phyloP scores from a whole-genome alignment of 352 stramenopile species.

The Pythium aquatile region DNA sequence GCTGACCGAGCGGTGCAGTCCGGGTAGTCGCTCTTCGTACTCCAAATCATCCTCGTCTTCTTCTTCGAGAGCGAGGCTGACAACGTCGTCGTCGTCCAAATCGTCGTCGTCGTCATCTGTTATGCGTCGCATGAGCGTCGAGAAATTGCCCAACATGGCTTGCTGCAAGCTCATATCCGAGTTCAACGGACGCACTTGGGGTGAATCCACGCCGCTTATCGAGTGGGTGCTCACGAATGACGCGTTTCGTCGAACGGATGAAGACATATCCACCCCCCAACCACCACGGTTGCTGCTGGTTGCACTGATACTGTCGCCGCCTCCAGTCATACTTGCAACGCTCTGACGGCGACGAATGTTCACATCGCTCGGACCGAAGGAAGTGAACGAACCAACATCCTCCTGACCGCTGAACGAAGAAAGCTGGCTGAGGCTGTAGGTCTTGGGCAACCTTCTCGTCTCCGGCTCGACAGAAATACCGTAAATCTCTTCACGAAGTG shows the following conservation, averaged over 20 bases:
- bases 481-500: slow-evolving; percentile 66
- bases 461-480: slow-evolving; percentile 44
- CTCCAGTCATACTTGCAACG: slow-evolving; percentile 7
- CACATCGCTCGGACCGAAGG: slow-evolving; percentile 24
- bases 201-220: neutral
- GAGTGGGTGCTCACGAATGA: slow-evolving; percentile 23
- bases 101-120: slow-evolving; percentile 45
- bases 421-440: slow-evolving; percentile 25
- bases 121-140: slow-evolving; percentile 53
- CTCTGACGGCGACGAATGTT: slow-evolving; percentile 20
- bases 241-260: slow-evolving; percentile 5
- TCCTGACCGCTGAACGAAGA: slow-evolving; percentile 19
- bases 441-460: slow-evolving; percentile 21
- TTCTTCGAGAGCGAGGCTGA: slow-evolving; percentile 18
- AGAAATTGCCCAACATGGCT: slow-evolving; percentile 77
- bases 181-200: slow-evolving; percentile 39
- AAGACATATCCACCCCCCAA: slow-evolving; percentile 13
- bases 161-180: slow-evolving; percentile 71
- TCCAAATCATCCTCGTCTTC: slow-evolving; percentile 29
- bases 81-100: slow-evolving; percentile 27
- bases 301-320: slow-evolving; percentile 18
- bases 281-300: slow-evolving; percentile 8
- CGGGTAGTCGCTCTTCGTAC: slow-evolving; percentile 4
- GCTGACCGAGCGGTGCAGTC: slow-evolving; percentile 18
- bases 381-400: neutral